Conservation (phyloP, 2,329 filamentous ascomycete species). For the Scleromitrula shiraiana region DNA sequence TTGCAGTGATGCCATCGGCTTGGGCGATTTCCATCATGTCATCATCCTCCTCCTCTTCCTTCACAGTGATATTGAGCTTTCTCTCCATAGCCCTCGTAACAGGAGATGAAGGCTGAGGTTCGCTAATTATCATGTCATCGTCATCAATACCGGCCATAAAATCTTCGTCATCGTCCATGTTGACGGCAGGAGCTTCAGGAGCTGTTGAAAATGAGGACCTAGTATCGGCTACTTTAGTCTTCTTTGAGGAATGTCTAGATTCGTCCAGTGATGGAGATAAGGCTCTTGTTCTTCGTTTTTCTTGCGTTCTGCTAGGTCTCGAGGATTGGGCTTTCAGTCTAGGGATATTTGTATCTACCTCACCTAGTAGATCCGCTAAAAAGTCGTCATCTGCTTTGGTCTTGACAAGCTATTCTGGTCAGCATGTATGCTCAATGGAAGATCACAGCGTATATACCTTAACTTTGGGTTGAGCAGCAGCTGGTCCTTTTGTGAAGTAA, state of each 20-base stretch:
- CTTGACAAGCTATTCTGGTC: constrained; percentile 50
- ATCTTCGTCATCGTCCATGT: constrained; percentile 48
- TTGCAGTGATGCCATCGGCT: constrained; percentile 56
- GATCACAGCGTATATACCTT: constrained; percentile 52
- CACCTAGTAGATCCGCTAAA: constrained; percentile 72
- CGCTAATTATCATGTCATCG: constrained; percentile 69
- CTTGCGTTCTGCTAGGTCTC: constrained; percentile 63
- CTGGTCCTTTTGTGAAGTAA: constrained; percentile 77
- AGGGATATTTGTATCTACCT: constrained; percentile 73
- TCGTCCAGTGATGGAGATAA: constrained; percentile 61
- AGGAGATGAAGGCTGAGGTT: constrained; percentile 80
- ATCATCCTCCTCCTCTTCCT: constrained; percentile 64
- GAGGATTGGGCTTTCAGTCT: constrained; percentile 52
- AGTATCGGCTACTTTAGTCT: constrained; percentile 45
- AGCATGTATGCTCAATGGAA: constrained; percentile 20
- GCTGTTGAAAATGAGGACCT: constrained; percentile 17
- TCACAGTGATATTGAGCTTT: constrained; percentile 50
- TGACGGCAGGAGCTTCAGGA: constrained; percentile 39
- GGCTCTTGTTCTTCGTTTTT: constrained; percentile 70
- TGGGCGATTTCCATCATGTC: constrained; percentile 86
- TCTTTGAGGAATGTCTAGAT: constrained; percentile 47
- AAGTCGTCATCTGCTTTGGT: constrained; percentile 88
- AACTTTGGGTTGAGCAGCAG: constrained; percentile 60
- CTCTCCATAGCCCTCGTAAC: constrained; percentile 70
- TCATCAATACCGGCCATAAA: constrained; percentile 54